Base-by-base conservation (phyloP, 2,329 filamentous ascomycete genomes). In the Stromatinia cepivora region DNA sequence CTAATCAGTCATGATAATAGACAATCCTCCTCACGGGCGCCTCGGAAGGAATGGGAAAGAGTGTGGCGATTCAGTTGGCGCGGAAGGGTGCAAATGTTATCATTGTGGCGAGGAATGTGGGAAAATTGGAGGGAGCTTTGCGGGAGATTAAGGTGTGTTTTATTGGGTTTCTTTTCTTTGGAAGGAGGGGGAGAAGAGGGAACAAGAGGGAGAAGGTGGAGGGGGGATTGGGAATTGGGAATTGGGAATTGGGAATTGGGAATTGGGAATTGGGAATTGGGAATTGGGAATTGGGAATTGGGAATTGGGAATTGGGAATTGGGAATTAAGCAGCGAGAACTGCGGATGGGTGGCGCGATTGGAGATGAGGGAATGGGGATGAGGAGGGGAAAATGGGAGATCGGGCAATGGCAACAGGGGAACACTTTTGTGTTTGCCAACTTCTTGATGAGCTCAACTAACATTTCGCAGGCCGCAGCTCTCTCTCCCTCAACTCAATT, bases 41-140 rank as follows among this genome's bases (percentile, higher is more conserved):
- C 45, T 97, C 95, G 0, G 92, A 97, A 78, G 95, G 95, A 70
- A 92, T 97, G 90, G 95, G 95, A 70, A 88, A 89, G 74, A 88
- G 88, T 65, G 87, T 90, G 28, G 93, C 90, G 7, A 85, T 87
- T 65, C 85, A 93, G 73, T 87, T 99, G 57, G 86, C 94, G 3
- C 83, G 86, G 63, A 94, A 93, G 79, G 95, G 95, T 59, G 94
- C 95, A 70, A 92, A 93, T 79, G 79, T 99, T 68, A 87, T 97
- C 72, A 88, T 98, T 73, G 90, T 97, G 64, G 90, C 94, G 20
- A 91, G 95, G 67, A 92, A 90, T 73, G 83, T 87, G 17, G 82
- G 82, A 70, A 96, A 94, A 79, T 91, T 99, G 34, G 84, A 92
- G 73, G 83, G 84, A 50, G 90, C 92, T 4, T 78, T 97, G 59